Conservation (phyloP, 1,284 basidiomycete species). For the Bjerkandera adusta region DNA sequence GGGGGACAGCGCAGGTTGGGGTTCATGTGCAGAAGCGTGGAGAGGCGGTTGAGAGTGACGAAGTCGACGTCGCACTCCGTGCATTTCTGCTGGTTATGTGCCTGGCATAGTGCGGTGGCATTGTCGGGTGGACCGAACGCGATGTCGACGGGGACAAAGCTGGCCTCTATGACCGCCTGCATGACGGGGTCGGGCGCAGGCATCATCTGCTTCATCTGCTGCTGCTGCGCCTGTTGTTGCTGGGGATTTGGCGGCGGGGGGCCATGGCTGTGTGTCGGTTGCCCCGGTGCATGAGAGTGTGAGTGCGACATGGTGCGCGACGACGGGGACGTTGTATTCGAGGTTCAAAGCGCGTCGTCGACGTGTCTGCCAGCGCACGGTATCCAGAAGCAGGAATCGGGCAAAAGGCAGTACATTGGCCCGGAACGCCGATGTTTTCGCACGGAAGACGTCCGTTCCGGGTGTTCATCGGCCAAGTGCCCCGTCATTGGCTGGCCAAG, state of each 20-base stretch:
- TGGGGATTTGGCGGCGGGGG: conserved; percentile 21
- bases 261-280: conserved; percentile 33
- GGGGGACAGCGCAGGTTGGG: conserved; percentile 79
- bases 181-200: conserved; percentile 63
- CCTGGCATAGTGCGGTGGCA: conserved; percentile 52
- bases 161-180: conserved; percentile 73
- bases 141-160: conserved; percentile 61
- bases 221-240: conserved; percentile 33
- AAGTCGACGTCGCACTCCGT: conserved; percentile 71
- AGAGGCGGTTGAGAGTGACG: conserved; percentile 66
- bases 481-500: neutral
- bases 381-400: too few species aligned
- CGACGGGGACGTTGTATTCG: conserved; percentile 7
- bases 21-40: conserved; percentile 66
- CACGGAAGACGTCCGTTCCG: too few species aligned
- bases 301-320: conserved; percentile 26
- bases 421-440: too few species aligned
- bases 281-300: conserved; percentile 35
- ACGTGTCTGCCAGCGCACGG: conserved; percentile 6
- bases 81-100: conserved; percentile 71
- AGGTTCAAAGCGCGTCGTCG: too few species aligned
- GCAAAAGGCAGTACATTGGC: too few species aligned
- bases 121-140: conserved; percentile 51
- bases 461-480: neutral
- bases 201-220: conserved; percentile 39